Base-by-base conservation (phyloP, 805 yeast species). In the Cephaloascus albidus region DNA sequence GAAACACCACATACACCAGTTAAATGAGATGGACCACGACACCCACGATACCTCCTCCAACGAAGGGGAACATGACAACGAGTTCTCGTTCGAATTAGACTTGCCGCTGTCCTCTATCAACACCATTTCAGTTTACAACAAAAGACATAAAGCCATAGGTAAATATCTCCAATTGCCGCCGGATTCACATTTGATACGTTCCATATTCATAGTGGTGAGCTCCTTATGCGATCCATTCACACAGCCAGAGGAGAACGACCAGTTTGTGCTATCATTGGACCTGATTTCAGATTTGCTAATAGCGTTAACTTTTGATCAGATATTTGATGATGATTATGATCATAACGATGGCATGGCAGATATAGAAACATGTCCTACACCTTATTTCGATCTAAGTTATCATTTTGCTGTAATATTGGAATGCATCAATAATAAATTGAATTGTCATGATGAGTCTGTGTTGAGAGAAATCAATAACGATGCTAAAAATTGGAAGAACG, bases 201-300 rank as follows among this genome's bases (percentile, higher is more conserved):
- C 6, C 10, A 31, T 16, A 31, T 31, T 31, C 18, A 31, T n/a
- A 10, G 33, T 31, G 10, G 33, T 31, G 16, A n/a, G 33, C 14
- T 31, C 17, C 14, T 16, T 31, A 8, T 16, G 70, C 40, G 89
- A 83, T 52, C 86, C 88, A 2, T 63, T 70, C 47, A 78, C 88
- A 1, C 86, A 81, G 47, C 88, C 93, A 0, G 68, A 71, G 20
- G 84, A 80, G 33, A 68, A 67, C 18, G 82, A 76, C 40, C 55
- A 60, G 10, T 58, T 64, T 39, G 60, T 78, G 2, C 60, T 79
- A 15, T 79, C 86, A 8, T 53, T 80, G 4, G 78, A 77, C 43
- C 52, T 69, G n/a, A 49, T 79, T 10, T 68, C 81, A 16, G 74
- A 74, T 43, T 45, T 77, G 36, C 57, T 76, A 18, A 54, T 78